Percentiles rank a stretch among this genome's conserved stretches.
These are phyloP conservation scores for Sphaerostilbella broomeana DNA, from an alignment of 2,329 filamentous ascomycete species.

Conservation along the genomic window DNA sequence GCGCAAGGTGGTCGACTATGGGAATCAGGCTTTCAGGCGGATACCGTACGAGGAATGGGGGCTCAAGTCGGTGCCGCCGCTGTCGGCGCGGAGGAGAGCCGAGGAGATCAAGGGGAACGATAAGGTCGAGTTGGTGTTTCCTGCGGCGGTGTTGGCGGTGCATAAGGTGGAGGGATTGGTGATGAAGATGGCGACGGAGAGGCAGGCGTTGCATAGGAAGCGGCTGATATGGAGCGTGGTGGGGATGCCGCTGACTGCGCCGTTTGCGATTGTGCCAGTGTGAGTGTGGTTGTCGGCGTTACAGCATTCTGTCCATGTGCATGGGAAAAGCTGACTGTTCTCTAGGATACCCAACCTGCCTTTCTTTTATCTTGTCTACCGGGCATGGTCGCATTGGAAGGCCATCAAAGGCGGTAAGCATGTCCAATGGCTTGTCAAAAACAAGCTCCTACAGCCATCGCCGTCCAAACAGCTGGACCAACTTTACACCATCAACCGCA, in stretches of 20 bases:
- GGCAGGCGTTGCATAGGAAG: slow-evolving; percentile 68
- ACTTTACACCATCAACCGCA: slow-evolving; percentile 55
- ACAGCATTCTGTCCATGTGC: neutral
- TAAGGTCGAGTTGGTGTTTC: slow-evolving; percentile 70
- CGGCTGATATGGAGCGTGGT: slow-evolving; percentile 75
- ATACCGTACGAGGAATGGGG: slow-evolving; percentile 98
- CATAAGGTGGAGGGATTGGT: slow-evolving; percentile 60
- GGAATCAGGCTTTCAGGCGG: slow-evolving; percentile 75
- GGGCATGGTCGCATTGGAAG: slow-evolving; percentile 87
- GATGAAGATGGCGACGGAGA: slow-evolving; percentile 66
- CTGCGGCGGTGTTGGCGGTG: slow-evolving; percentile 59
- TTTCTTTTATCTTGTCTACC: slow-evolving; percentile 91
- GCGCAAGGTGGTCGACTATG: slow-evolving; percentile 75
- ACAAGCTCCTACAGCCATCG: slow-evolving; percentile 59
- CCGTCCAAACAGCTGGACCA: slow-evolving; percentile 66
- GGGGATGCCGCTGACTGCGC: slow-evolving; percentile 75
- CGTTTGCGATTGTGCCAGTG: slow-evolving; percentile 80
- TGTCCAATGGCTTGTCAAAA: slow-evolving; percentile 70
- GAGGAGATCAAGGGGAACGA: slow-evolving; percentile 57
- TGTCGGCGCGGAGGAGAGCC: slow-evolving; percentile 59
- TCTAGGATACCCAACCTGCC: slow-evolving; percentile 81
- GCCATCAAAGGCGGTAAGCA: slow-evolving; percentile 80
- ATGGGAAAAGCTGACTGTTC: neutral
- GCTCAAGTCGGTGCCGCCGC: slow-evolving; percentile 83
- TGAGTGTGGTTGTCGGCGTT: too few relatives aligned